Conservation (phyloP, 495 filamentous ascomycete genomes). For the Tuber indicum region DNA sequence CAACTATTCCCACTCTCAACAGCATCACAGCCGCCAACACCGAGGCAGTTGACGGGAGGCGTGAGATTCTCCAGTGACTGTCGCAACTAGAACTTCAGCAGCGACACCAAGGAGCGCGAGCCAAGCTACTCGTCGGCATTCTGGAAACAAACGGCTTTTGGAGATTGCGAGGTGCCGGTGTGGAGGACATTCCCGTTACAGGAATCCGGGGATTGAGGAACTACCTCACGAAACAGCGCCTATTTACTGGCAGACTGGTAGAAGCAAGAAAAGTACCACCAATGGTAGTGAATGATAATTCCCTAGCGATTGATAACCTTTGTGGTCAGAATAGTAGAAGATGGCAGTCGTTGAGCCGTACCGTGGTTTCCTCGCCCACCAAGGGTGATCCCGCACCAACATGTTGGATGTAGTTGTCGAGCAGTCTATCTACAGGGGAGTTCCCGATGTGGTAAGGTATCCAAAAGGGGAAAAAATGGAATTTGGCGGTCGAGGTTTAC, state of each 20-base stretch:
- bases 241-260: neutral
- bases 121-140: neutral
- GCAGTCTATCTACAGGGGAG: neutral
- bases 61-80: neutral
- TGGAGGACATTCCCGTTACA: neutral
- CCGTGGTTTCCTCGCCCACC: neutral
- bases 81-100: neutral
- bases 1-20: neutral
- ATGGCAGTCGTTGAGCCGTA: neutral
- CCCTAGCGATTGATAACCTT: neutral
- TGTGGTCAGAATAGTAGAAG: neutral
- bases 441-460: neutral
- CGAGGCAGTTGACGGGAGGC: neutral
- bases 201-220: neutral
- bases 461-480: neutral
- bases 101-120: neutral
- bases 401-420: neutral
- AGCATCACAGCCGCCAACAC: neutral
- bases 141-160: neutral
- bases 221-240: neutral
- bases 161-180: neutral
- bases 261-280: neutral
- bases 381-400: neutral
- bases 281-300: neutral
- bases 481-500: neutral